phyloP scores from a whole-genome alignment of 805 yeast genomes.

The Suhomyces kilbournensis region DNA sequence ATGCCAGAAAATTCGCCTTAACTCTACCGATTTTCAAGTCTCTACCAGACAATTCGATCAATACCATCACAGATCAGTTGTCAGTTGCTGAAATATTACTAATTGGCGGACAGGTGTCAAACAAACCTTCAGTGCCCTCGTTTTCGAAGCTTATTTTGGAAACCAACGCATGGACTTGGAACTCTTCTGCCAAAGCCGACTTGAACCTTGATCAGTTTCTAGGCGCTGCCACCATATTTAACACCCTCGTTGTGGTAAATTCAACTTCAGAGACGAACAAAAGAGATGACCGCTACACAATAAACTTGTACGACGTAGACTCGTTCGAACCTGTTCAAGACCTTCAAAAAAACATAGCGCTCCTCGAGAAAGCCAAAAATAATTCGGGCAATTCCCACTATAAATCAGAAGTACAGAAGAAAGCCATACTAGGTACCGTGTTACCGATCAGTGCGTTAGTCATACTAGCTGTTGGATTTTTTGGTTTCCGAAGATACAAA shows the following conservation, averaged over 20 bases:
- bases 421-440: constrained; percentile 38
- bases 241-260: constrained; percentile 46
- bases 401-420: constrained; percentile 15
- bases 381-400: constrained; percentile 21
- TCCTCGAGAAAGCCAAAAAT: constrained; percentile 7
- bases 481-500: constrained; percentile 19
- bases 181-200: constrained; percentile 12
- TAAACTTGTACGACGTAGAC: constrained; percentile 43
- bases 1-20: constrained; percentile 53
- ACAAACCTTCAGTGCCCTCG: constrained; percentile 40
- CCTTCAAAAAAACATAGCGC: constrained; percentile 20
- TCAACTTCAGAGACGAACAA: constrained; percentile 14
- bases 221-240: constrained; percentile 54
- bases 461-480: constrained; percentile 12
- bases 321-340: constrained; percentile 30
- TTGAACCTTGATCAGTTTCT: constrained; percentile 25
- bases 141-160: constrained; percentile 38
- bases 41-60: constrained; percentile 17
- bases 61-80: constrained; percentile 31
- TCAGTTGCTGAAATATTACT: constrained; percentile 44
- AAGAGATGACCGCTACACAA: constrained; percentile 24
- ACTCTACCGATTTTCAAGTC: constrained; percentile 52
- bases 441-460: constrained; percentile 29
- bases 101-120: constrained; percentile 56
- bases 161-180: constrained; percentile 40